Percentiles rank a stretch among this genome's conserved stretches.
phyloP scores from a whole-genome alignment of 495 filamentous ascomycete genomes.

The Clavariopsis aquatica region DNA sequence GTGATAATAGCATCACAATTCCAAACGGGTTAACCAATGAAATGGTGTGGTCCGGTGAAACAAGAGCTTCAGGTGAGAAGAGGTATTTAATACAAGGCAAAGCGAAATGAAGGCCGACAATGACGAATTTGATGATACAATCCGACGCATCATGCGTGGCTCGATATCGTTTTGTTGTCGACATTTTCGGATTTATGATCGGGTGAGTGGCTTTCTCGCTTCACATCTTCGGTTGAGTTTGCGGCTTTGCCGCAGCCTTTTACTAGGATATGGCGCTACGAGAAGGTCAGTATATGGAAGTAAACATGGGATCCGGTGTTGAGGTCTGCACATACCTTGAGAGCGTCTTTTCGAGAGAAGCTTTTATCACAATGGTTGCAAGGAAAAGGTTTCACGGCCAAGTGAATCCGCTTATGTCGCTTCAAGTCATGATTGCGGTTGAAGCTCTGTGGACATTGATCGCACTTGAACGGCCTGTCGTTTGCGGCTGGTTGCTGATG shows the following conservation, averaged over 20 bases:
- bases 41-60: conserved; percentile 12
- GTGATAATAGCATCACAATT: conserved; percentile 14
- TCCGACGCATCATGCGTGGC: conserved; percentile 26
- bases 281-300: conserved; percentile 36
- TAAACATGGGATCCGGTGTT: conserved; percentile 6
- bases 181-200: conserved; percentile 34
- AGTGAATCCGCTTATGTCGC: conserved; percentile 90
- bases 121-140: conserved; percentile 18
- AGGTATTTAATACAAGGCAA: conserved; percentile 36
- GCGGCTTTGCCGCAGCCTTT: conserved; percentile 79
- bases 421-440: conserved; percentile 98
- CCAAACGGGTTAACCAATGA: conserved; percentile 22
- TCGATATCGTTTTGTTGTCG: conserved; percentile 39
- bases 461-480: conserved; percentile 93
- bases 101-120: conserved; percentile 24
- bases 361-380: conserved; percentile 93
- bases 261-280: conserved; percentile 85
- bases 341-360: conserved; percentile 93
- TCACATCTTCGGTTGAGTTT: conserved; percentile 38
- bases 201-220: conserved; percentile 45
- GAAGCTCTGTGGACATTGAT: conserved; percentile 88
- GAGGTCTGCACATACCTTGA: conserved; percentile 69
- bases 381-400: conserved; percentile 93
- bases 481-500: conserved; percentile 56
- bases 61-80: conserved; percentile 2